Evolutionary conservation across 2,329 filamentous ascomycete genomes (phyloP).

Genomic region (Coleophoma eucalyptorum): DNA sequence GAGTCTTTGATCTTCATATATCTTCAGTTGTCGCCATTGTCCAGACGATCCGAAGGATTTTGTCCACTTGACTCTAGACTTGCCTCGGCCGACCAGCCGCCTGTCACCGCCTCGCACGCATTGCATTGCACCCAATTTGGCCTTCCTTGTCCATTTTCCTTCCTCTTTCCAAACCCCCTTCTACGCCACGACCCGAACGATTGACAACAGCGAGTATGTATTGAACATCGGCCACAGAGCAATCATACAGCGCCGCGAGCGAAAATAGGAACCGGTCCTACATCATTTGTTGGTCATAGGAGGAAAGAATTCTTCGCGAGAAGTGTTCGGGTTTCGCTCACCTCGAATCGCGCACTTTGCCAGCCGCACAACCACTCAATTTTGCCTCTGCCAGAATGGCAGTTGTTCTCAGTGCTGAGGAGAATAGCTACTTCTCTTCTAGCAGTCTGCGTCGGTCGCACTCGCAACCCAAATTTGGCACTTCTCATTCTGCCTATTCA

Average conservation of each 20-base stretch:
- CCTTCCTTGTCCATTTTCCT: neutral
- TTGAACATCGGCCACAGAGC: neutral
- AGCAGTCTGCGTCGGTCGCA: constrained; percentile 54
- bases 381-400: constrained; percentile 21
- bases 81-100: neutral
- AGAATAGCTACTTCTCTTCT: constrained; percentile 51
- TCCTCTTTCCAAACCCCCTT: neutral
- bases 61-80: neutral
- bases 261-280: neutral
- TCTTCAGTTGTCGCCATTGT: too few species aligned
- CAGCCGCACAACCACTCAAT: neutral
- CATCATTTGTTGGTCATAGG: neutral
- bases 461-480: constrained; percentile 53
- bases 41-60: too few species aligned
- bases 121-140: neutral
- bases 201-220: neutral
- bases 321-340: neutral
- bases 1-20: too few species aligned
- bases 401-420: constrained; percentile 40
- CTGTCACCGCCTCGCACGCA: neutral
- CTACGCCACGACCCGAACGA: neutral
- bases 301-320: neutral
- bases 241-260: neutral
- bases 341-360: neutral
- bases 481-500: constrained; percentile 43